Percentiles rank a stretch among this genome's conserved stretches.
phyloP scores from a whole-genome alignment of 2,329 filamentous ascomycete species.

The Trichoderma arundinaceum region DNA sequence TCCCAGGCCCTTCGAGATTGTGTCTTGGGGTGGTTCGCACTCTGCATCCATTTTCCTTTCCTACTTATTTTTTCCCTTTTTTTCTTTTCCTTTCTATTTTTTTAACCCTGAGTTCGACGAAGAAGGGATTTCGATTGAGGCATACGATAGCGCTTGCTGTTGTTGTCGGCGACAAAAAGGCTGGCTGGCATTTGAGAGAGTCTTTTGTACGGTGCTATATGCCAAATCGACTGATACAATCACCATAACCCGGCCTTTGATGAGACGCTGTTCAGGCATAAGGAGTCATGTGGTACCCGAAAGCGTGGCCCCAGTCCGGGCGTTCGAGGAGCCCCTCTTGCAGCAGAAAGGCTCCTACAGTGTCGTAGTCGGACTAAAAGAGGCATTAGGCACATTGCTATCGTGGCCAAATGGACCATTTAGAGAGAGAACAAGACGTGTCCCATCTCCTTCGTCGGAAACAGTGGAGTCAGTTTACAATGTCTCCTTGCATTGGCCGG shows the following conservation, averaged over 20 bases:
- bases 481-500: slow-evolving; percentile 21
- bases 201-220: slow-evolving; percentile 30
- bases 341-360: slow-evolving; percentile 37
- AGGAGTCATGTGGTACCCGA: slow-evolving; percentile 42
- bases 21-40: slow-evolving; percentile 38
- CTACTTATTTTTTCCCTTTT: neutral
- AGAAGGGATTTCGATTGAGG: neutral
- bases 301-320: slow-evolving; percentile 43
- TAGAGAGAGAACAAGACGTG: slow-evolving; percentile 25
- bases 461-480: slow-evolving; percentile 24
- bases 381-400: slow-evolving; percentile 38
- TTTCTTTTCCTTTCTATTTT: neutral
- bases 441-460: slow-evolving; percentile 19
- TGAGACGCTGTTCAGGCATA: slow-evolving; percentile 32
- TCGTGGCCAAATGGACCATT: slow-evolving; percentile 33
- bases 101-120: neutral
- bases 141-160: slow-evolving; percentile 2
- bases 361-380: slow-evolving; percentile 38
- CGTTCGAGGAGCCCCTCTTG: slow-evolving; percentile 40
- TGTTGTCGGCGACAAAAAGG: neutral
- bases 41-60: slow-evolving; percentile 41
- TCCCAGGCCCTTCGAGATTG: neutral
- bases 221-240: slow-evolving; percentile 31
- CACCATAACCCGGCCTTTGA: slow-evolving; percentile 25
- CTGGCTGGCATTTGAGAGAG: slow-evolving; percentile 24